A percentile compares a stretch with the other conserved stretches of the same genome.
Evolutionary conservation across 1,139 yeast genomes (phyloP).

Genomic region (Saccharomyces hybrid): DNA sequence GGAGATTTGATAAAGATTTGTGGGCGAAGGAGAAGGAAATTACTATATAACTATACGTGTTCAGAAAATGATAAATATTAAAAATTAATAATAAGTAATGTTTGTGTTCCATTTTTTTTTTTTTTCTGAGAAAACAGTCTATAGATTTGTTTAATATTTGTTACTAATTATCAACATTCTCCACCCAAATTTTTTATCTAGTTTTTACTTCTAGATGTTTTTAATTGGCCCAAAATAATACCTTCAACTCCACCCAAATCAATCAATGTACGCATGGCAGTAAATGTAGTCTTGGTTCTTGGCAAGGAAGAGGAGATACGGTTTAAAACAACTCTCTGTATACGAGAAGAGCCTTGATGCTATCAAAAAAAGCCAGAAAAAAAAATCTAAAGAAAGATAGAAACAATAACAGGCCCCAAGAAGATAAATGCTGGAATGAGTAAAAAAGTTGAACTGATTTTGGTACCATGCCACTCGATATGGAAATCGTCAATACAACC

Average conservation of each 20-base stretch:
- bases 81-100: not conserved
- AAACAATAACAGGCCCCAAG: no score
- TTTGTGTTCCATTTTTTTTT: not conserved
- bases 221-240: no score
- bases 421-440: not conserved
- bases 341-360: no score
- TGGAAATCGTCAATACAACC: slow-evolving; percentile 38
- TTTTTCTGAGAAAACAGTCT: not conserved
- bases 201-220: no score
- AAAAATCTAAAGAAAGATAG: slow-evolving; percentile 40
- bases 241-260: no score
- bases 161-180: no score
- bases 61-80: not conserved
- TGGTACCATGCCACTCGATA: slow-evolving; percentile 65
- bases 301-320: no score
- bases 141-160: no score
- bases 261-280: no score
- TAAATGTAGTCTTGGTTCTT: no score
- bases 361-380: slow-evolving; percentile 36
- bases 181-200: no score
- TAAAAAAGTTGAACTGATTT: slow-evolving; percentile 35
- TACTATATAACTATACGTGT: slow-evolving; percentile 10
- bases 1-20: slow-evolving; percentile 52
- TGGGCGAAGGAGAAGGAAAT: slow-evolving; percentile 57
- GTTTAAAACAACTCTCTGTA: no score